Percentiles rank a stretch among this genome's conserved stretches.
phyloP scores from a whole-genome alignment of 192 early-diverging fungal genomes.

The Umbelopsis vinacea region DNA sequence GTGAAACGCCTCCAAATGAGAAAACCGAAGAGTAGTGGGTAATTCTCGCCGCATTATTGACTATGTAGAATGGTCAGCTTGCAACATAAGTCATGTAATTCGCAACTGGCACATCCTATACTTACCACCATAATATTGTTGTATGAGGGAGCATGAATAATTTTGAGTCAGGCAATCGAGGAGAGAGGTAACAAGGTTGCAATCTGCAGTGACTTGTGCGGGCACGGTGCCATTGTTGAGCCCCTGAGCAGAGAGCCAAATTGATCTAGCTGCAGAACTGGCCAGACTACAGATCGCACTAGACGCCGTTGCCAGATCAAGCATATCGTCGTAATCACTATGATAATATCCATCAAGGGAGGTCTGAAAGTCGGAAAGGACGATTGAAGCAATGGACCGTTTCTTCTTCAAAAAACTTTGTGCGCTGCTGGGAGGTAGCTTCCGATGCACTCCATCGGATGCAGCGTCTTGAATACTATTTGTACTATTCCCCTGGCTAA shows the following conservation, averaged over 20 bases:
- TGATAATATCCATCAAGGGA: constrained; percentile 66
- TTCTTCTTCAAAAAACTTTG: constrained; percentile 72
- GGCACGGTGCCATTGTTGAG: constrained; percentile 31
- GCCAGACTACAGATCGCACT: constrained; percentile 64
- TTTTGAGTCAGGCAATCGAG: constrained; percentile 70
- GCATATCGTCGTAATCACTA: constrained; percentile 64
- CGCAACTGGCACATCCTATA: not conserved
- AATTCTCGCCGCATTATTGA: constrained; percentile 32
- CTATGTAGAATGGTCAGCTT: constrained; percentile 22
- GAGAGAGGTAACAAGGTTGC: constrained; percentile 53
- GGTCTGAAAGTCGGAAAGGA: constrained; percentile 64
- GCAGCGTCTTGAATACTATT: constrained; percentile 47
- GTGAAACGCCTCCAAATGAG: constrained; percentile 38
- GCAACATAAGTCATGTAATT: not conserved
- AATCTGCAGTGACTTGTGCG: constrained; percentile 52
- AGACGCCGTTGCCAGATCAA: constrained; percentile 40
- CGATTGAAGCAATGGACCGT: constrained; percentile 63
- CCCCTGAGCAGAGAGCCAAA: constrained; percentile 58
- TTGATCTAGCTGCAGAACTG: constrained; percentile 56
- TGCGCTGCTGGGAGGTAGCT: constrained; percentile 73
- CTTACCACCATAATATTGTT: constrained; percentile 53
- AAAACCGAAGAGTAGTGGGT: constrained; percentile 55
- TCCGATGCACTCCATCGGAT: constrained; percentile 41
- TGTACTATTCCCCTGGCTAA: not conserved
- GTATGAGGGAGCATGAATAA: constrained; percentile 61